Evolutionary conservation across 352 stramenopile genomes (phyloP), one percentile per base, ranked within the genome.

Genomic region (Labyrinthula sp.): DNA sequence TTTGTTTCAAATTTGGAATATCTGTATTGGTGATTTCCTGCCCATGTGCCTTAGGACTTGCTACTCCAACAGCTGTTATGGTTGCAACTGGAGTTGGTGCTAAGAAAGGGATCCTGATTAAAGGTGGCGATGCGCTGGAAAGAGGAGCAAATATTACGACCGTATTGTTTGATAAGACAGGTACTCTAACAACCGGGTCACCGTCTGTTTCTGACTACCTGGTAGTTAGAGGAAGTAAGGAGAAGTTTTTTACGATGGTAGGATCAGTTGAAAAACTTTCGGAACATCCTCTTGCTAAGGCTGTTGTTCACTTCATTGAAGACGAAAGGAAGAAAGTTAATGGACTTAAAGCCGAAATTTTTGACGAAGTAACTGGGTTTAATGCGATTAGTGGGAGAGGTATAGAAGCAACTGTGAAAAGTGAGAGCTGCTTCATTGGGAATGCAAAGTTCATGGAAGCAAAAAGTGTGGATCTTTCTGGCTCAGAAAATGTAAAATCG

Each of bases 161-260:
- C 26, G 81, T 99, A 40, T 59, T 98, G 17, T 97, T 99, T 60
- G 91, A 99, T 67, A 99, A 99, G 68, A 99, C 91, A 0, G 91
- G 91, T 1, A 97, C 89, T n/a, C 58, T 97, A 8, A 96, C 85
- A 0, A 68, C 78, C 12, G 84, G 84, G 4, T 69, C 80, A 31
- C 83, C 82, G 3, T 64, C 71, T 4, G 75, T 91, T 33, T 78
- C 69, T 28, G 65, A 85, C 46, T 68, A 85, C 25, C 63, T 84
- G 10, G 66, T 84, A 20, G 8, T 54, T 36, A 36, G 46, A 31
- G 5, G 47, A 30, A 23, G 43, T 12, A 21, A 28, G 15, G 77
- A 89, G 27, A 60, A 74, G 43, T 49, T 87, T 1, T 77, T 82
- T 12, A 69, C 67, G 28, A 57, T 82, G 14, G 64, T 69, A 18